Percentiles rank a stretch among this genome's conserved stretches.
Conservation (phyloP, 192 early-diverging fungal genomes). For the Coemansia sp. region DNA sequence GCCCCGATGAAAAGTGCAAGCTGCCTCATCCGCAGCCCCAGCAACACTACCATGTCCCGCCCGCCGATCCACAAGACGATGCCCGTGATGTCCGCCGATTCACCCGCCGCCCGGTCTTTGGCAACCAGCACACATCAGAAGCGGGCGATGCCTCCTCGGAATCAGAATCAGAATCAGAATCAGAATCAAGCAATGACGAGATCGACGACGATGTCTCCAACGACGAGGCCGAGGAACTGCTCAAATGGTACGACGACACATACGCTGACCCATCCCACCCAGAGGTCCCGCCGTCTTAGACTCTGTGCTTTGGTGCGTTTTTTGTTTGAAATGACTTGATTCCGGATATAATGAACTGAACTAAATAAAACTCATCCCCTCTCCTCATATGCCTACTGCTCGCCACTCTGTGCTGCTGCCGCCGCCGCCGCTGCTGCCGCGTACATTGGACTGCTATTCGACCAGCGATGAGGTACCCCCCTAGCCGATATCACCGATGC, state of each 20-base stretch:
- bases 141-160: neutral
- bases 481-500: conserved; percentile 35
- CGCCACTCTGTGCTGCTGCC: conserved; percentile 40
- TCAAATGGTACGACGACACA: conserved; percentile 55
- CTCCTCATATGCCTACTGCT: conserved; percentile 19
- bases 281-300: too few species aligned
- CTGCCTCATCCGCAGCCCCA: conserved; percentile 55
- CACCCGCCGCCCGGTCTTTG: conserved; percentile 39
- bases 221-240: conserved; percentile 48
- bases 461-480: conserved; percentile 47
- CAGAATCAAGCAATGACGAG: conserved; percentile 1
- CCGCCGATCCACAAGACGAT: conserved; percentile 22
- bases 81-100: conserved; percentile 21
- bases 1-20: conserved; percentile 57
- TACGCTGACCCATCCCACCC: neutral
- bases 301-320: neutral
- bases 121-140: neutral
- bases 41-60: neutral
- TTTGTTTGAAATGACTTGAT: neutral
- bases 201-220: conserved; percentile 29
- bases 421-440: conserved; percentile 12
- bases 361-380: neutral
- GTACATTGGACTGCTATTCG: conserved; percentile 28
- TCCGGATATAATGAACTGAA: neutral
- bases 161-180: neutral